Percentiles rank a stretch among this genome's conserved stretches.
These are phyloP conservation scores for Candida anglica DNA, from an alignment of 805 yeast genomes.

Conservation along the genomic window DNA sequence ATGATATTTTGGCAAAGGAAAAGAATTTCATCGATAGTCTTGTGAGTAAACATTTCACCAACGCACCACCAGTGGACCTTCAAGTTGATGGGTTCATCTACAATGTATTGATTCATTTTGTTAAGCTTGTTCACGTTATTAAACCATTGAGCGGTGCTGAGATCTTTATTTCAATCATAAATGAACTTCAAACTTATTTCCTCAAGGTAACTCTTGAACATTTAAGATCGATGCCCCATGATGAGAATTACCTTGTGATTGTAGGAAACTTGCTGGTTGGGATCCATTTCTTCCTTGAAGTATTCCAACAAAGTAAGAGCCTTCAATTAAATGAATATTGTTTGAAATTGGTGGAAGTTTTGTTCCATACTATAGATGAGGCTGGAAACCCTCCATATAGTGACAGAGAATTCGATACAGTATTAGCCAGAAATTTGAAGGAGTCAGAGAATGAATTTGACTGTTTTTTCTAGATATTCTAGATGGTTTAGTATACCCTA, in stretches of 20 bases:
- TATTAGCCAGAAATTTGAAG: constrained; percentile 21
- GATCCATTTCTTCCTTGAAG: constrained; percentile 33
- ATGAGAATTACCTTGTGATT: constrained; percentile 10
- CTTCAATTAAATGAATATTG: constrained; percentile 32
- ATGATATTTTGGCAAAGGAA: constrained; percentile 36
- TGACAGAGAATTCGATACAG: constrained; percentile 23
- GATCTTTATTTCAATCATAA: constrained; percentile 31
- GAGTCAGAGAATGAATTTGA: constrained; percentile 30
- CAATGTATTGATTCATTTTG: constrained; percentile 37
- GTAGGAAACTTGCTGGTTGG: constrained; percentile 31
- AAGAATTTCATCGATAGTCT: constrained; percentile 27
- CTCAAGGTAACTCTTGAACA: constrained; percentile 29
- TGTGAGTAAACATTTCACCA: constrained; percentile 22
- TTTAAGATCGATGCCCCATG: constrained; percentile 16
- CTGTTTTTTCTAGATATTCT: constrained; percentile 17
- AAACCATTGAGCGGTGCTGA: constrained; percentile 37
- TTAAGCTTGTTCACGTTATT: constrained; percentile 33
- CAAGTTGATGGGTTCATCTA: constrained; percentile 37
- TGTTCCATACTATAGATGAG: constrained; percentile 22
- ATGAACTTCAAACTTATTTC: constrained; percentile 34
- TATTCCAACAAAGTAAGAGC: constrained; percentile 31
- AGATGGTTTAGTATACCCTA: too few species aligned
- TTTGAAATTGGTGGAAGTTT: constrained; percentile 28
- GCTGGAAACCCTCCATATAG: constrained; percentile 18
- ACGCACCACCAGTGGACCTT: constrained; percentile 9